These are phyloP conservation scores for Potentilla sterilis DNA, from an alignment of 306 rosid species.

Conservation along the genomic window DNA sequence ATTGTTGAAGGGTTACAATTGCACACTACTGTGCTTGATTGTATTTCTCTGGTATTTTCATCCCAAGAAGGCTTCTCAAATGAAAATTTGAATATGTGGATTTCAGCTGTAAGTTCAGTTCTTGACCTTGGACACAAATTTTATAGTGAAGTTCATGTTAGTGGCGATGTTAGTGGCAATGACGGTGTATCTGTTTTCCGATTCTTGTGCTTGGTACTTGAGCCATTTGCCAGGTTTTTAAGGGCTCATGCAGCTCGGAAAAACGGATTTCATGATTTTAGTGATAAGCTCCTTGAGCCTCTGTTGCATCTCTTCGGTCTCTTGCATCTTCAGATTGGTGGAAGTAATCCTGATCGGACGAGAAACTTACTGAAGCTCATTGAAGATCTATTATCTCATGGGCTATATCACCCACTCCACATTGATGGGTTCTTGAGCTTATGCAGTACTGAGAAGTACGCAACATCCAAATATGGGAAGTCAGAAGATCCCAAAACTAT, in stretches of 20 bases:
- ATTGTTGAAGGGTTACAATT: slow-evolving; percentile 43
- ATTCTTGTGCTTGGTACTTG: slow-evolving; percentile 59
- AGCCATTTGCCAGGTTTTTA: slow-evolving; percentile 78
- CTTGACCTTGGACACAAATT: slow-evolving; percentile 58
- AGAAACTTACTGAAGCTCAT: slow-evolving; percentile 44
- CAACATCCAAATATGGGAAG: slow-evolving; percentile 37
- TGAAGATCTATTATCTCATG: slow-evolving; percentile 73
- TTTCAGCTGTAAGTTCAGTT: slow-evolving; percentile 46
- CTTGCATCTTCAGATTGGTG: slow-evolving; percentile 44
- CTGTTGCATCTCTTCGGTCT: slow-evolving; percentile 59
- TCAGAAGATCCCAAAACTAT: slow-evolving; percentile 43
- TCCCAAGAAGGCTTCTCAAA: slow-evolving; percentile 69
- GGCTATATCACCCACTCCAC: slow-evolving; percentile 69
- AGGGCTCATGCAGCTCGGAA: slow-evolving; percentile 60
- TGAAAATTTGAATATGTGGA: slow-evolving; percentile 73
- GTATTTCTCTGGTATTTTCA: slow-evolving; percentile 68
- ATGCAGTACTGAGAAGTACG: slow-evolving; percentile 52
- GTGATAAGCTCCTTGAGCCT: slow-evolving; percentile 78
- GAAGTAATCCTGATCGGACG: slow-evolving; percentile 40
- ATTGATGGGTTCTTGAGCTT: slow-evolving; percentile 75
- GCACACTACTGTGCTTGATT: slow-evolving; percentile 52
- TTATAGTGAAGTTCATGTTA: slow-evolving; percentile 41
- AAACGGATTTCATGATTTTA: slow-evolving; percentile 62
- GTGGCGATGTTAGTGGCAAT: slow-evolving; percentile 36
- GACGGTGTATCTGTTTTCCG: slow-evolving; percentile 46